Evolutionary conservation across 768 basidiomycete genomes (phyloP).

Genomic region (Pleurotus tuoliensis): DNA sequence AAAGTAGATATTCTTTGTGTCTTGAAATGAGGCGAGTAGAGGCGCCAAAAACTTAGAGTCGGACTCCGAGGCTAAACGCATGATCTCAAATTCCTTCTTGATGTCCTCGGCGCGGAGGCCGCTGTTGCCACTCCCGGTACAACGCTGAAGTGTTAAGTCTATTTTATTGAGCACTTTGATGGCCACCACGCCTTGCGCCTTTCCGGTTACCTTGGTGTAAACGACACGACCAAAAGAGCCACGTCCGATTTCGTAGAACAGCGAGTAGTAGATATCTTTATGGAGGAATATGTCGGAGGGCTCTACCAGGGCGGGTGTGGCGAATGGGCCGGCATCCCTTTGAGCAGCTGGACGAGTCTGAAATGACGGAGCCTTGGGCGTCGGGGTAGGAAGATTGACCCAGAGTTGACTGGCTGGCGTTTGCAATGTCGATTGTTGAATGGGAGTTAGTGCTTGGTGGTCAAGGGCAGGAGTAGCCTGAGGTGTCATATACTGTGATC

Average conservation of each 20-base stretch:
- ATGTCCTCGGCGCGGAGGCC: not conserved
- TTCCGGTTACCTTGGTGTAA: not conserved
- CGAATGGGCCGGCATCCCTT: not conserved
- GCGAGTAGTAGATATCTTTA: not conserved
- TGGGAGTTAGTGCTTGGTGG: not conserved
- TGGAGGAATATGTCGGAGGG: not conserved
- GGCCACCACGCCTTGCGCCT: not conserved
- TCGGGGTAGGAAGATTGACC: not conserved
- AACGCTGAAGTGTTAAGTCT: not conserved
- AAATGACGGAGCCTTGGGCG: no score
- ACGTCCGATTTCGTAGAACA: not conserved
- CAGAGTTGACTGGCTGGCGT: not conserved
- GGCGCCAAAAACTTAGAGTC: not conserved
- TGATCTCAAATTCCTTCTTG: not conserved
- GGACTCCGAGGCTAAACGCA: not conserved
- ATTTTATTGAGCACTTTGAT: slow-evolving; percentile 1
- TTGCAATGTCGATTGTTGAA: not conserved
- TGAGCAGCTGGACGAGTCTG: no score
- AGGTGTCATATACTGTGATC: no score
- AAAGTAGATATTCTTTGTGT: not conserved
- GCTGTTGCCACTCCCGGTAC: not conserved
- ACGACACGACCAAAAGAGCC: not conserved
- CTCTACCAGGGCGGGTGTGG: not conserved
- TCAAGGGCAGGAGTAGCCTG: not conserved
- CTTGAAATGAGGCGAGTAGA: not conserved